phyloP scores from a whole-genome alignment of 768 basidiomycete species.

The Artomyces pyxidatus region DNA sequence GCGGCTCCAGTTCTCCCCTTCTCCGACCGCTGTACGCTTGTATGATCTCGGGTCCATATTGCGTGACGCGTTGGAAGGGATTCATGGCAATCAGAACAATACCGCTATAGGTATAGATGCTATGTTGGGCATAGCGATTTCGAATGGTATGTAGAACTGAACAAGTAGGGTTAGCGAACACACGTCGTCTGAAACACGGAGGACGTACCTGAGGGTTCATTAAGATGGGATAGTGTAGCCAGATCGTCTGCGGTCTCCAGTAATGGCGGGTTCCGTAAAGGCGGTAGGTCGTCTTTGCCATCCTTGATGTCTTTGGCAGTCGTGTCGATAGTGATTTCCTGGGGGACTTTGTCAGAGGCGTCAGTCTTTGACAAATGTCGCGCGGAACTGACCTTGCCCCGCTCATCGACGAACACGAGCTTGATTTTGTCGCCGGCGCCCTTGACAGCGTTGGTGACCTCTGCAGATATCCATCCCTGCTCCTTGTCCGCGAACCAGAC shows the following conservation, averaged over 20 bases:
- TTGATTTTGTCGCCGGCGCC: slow-evolving; percentile 67
- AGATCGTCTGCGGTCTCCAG: slow-evolving; percentile 97
- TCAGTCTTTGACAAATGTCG: slow-evolving; percentile 10
- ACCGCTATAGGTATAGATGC: slow-evolving; percentile 98
- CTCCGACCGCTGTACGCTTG: slow-evolving; percentile 91
- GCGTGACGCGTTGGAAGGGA: slow-evolving; percentile 94
- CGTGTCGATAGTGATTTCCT: slow-evolving; percentile 79
- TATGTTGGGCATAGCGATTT: slow-evolving; percentile 93
- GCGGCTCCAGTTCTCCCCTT: slow-evolving; percentile 94
- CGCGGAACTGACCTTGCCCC: slow-evolving; percentile 65
- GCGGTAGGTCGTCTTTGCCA: slow-evolving; percentile 75
- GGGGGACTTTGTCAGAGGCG: not conserved
- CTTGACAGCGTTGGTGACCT: slow-evolving; percentile 61
- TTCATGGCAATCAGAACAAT: slow-evolving; percentile 99
- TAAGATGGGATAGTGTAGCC: slow-evolving; percentile 94
- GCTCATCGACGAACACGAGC: slow-evolving; percentile 83
- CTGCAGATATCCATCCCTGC: slow-evolving; percentile 88
- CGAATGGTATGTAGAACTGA: slow-evolving; percentile 93
- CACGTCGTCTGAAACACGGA: not conserved
- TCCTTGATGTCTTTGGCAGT: slow-evolving; percentile 75
- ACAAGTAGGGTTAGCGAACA: not conserved
- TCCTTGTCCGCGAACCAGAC: slow-evolving; percentile 96
- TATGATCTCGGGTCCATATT: slow-evolving; percentile 95
- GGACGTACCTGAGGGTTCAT: slow-evolving; percentile 86
- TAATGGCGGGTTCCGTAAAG: slow-evolving; percentile 91